Conservation (phyloP, 768 basidiomycete species). For the Gloeopeniophorella convolvens region DNA sequence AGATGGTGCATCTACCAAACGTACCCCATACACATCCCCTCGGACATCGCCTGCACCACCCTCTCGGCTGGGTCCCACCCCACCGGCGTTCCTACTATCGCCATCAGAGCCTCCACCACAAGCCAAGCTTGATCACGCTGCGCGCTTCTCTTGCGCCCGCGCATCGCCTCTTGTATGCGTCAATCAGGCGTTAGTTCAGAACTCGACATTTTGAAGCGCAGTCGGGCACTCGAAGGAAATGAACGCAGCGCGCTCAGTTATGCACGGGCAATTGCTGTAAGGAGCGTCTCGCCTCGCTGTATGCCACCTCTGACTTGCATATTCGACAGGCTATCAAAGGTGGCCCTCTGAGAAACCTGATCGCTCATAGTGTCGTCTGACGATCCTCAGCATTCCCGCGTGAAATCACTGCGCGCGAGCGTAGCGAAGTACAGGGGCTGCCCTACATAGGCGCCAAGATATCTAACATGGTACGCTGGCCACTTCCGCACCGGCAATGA, state of each 20-base stretch:
- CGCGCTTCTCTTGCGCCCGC: slow-evolving; percentile 52
- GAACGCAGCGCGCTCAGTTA: slow-evolving; percentile 63
- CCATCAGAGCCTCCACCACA: slow-evolving; percentile 20
- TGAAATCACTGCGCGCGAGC: slow-evolving; percentile 22
- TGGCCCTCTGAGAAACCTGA: slow-evolving; percentile 17
- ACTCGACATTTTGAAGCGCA: slow-evolving; percentile 52
- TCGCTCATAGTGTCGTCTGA: background rate
- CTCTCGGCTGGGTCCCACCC: background rate
- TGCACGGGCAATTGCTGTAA: slow-evolving; percentile 62
- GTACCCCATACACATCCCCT: no score
- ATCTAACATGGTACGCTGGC: slow-evolving; percentile 23
- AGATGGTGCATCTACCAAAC: background rate
- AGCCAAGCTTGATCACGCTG: slow-evolving; percentile 25
- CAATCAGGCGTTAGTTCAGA: slow-evolving; percentile 53
- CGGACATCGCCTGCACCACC: background rate
- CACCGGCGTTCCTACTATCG: slow-evolving; percentile 22
- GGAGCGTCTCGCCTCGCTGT: no score
- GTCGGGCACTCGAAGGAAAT: slow-evolving; percentile 60
- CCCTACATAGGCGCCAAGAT: slow-evolving; percentile 35
- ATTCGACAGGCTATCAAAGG: slow-evolving; percentile 43
- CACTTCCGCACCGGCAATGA: no score
- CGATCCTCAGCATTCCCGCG: slow-evolving; percentile 26
- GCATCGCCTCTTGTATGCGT: slow-evolving; percentile 59
- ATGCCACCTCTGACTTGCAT: slow-evolving; percentile 4
- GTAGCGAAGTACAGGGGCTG: slow-evolving; percentile 23